Percentiles rank a stretch among this genome's conserved stretches.
Conservation (phyloP, 495 filamentous ascomycete species). For the Hypoxylon crocopeplum region DNA sequence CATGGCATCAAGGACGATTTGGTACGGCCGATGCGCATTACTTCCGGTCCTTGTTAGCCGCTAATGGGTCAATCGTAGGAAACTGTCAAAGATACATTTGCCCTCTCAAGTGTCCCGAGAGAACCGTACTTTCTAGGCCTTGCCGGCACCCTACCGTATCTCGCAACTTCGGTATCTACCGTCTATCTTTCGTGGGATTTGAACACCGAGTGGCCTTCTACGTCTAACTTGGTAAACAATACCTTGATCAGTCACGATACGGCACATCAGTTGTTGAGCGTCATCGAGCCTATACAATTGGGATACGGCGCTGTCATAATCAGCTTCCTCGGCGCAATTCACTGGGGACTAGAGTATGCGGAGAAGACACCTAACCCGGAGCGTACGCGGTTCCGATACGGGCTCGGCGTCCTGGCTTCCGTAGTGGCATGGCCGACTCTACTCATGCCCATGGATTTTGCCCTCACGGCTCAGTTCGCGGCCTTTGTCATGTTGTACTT, state of each 20-base stretch:
- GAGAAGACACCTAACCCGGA: slow-evolving; percentile 44
- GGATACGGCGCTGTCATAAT: slow-evolving; percentile 94
- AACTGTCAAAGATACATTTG: slow-evolving; percentile 88
- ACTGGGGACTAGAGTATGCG: slow-evolving; percentile 84
- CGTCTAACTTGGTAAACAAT: slow-evolving; percentile 59
- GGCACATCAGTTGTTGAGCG: slow-evolving; percentile 74
- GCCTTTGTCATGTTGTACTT: slow-evolving; percentile 91
- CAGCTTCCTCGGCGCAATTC: slow-evolving; percentile 94
- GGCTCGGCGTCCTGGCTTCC: slow-evolving; percentile 80
- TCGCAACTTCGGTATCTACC: slow-evolving; percentile 87
- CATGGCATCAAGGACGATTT: slow-evolving; percentile 74
- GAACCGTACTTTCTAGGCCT: slow-evolving; percentile 84
- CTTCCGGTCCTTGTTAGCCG: not conserved
- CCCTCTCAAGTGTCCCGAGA: slow-evolving; percentile 74
- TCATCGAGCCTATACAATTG: slow-evolving; percentile 90
- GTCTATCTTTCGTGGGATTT: slow-evolving; percentile 85
- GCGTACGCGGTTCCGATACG: slow-evolving; percentile 68
- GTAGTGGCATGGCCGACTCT: slow-evolving; percentile 93
- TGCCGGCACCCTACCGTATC: slow-evolving; percentile 88
- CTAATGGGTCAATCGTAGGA: slow-evolving; percentile 56
- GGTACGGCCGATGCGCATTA: slow-evolving; percentile 57
- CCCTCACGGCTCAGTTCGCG: slow-evolving; percentile 87
- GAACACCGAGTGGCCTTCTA: slow-evolving; percentile 67
- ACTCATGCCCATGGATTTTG: slow-evolving; percentile 84
- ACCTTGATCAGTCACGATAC: slow-evolving; percentile 70